A percentile compares a stretch with the other conserved stretches of the same genome.
phyloP scores from a whole-genome alignment of 2,329 filamentous ascomycete species.

The Ophiosphaerella korrae region DNA sequence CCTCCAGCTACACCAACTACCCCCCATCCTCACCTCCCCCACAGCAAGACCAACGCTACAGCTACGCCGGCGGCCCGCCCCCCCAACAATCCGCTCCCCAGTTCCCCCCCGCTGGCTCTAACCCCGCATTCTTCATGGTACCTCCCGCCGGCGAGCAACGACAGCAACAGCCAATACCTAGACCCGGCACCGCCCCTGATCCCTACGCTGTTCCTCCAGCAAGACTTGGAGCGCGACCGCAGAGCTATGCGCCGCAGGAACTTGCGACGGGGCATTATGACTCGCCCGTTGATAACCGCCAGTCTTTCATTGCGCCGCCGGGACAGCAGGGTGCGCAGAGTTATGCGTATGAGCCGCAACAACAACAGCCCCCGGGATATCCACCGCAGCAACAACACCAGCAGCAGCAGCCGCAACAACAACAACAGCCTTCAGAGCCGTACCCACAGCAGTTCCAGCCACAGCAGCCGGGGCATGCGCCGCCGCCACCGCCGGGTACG shows the following conservation, averaged over 20 bases:
- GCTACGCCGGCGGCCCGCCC: conserved; percentile 37
- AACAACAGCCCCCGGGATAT: conserved; percentile 36
- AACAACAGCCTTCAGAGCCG: conserved; percentile 34
- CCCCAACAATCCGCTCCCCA: conserved; percentile 43
- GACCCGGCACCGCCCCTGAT: conserved; percentile 37
- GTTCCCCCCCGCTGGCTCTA: conserved; percentile 46
- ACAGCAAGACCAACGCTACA: conserved; percentile 40
- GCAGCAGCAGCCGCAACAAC: conserved; percentile 29
- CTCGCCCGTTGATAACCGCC: conserved; percentile 53
- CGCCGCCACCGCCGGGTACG: conserved; percentile 35
- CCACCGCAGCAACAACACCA: conserved; percentile 19
- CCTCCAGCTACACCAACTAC: conserved; percentile 38
- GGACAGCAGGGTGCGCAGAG: no score
- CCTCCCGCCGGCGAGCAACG: conserved; percentile 36
- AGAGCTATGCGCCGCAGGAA: conserved; percentile 53
- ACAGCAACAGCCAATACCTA: conserved; percentile 38
- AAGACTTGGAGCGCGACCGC: conserved; percentile 39
- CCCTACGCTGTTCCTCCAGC: conserved; percentile 48
- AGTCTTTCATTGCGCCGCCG: conserved; percentile 41
- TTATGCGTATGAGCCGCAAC: neutral
- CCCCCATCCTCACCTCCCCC: conserved; percentile 40
- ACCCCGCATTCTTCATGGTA: conserved; percentile 48
- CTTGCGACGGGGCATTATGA: conserved; percentile 54
- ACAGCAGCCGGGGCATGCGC: conserved; percentile 38
- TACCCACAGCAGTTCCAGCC: conserved; percentile 39